Conservation (phyloP, 108 stramenopile genomes). For the Fragilaria crotonensis region DNA sequence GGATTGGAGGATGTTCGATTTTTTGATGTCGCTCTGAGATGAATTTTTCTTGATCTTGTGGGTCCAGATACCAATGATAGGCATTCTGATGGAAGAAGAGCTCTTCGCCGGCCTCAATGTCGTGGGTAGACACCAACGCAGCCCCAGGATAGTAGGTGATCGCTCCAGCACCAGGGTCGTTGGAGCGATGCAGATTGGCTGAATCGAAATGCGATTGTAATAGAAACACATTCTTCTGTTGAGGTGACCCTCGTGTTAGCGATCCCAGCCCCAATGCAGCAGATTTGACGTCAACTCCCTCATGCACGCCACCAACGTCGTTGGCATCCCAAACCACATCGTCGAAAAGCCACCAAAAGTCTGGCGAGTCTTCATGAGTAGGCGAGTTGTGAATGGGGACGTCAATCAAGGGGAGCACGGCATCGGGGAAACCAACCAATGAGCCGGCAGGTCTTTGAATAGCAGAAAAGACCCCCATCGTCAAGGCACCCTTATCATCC, state of each 20-base stretch:
- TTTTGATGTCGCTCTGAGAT: neutral
- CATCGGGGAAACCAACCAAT: neutral
- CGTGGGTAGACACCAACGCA: constrained; percentile 7
- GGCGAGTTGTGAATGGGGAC: constrained; percentile 2
- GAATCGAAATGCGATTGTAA: constrained; percentile 12
- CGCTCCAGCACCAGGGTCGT: constrained; percentile 51
- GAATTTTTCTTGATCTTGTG: neutral
- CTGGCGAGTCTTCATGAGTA: neutral
- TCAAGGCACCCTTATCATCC: neutral
- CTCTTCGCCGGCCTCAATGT: constrained; percentile 45
- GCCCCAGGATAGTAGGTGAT: constrained; percentile 37
- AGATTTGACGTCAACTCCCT: constrained; percentile 18
- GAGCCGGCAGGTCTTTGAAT: neutral
- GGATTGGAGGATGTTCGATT: neutral
- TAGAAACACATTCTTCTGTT: constrained; percentile 44
- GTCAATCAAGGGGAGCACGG: neutral
- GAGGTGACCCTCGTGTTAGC: constrained; percentile 44
- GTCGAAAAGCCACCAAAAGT: neutral
- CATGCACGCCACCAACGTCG: constrained; percentile 19
- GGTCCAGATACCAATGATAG: neutral
- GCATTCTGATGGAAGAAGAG: constrained; percentile 21
- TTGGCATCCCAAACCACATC: constrained; percentile 9
- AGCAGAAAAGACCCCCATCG: constrained; percentile 3
- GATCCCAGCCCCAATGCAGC: constrained; percentile 11
- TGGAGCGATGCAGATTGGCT: constrained; percentile 13